Percentiles rank a stretch among this genome's conserved stretches.
These are phyloP conservation scores for Blastobotrys buckinghamii DNA, from an alignment of 1,139 yeast species.

Conservation along the genomic window DNA sequence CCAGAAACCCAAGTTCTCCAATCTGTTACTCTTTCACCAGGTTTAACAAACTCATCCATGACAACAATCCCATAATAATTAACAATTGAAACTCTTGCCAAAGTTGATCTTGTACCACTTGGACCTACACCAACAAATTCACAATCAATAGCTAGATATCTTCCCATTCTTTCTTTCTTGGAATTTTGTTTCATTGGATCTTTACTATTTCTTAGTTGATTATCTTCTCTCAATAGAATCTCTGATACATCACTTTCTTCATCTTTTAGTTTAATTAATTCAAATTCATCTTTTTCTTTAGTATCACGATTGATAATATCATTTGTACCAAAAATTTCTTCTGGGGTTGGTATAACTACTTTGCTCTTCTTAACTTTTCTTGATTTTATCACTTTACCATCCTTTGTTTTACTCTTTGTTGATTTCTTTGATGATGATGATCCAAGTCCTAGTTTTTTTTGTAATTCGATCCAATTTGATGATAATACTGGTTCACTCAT, in stretches of 20 bases:
- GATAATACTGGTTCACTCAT: conserved; percentile 14
- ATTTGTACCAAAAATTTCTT: not conserved
- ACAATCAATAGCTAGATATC: conserved; percentile 79
- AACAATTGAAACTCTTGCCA: conserved; percentile 84
- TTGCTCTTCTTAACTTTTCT: not conserved
- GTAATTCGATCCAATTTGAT: conserved; percentile 22
- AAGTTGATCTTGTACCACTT: conserved; percentile 59
- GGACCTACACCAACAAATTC: conserved; percentile 91
- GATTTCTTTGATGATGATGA: not conserved
- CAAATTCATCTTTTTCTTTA: not conserved
- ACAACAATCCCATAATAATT: conserved; percentile 71
- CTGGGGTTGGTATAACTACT: too few relatives aligned
- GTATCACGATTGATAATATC: not conserved
- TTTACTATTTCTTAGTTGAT: not conserved
- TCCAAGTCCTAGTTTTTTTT: conserved; percentile 13
- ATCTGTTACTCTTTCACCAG: conserved; percentile 70
- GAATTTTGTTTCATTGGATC: not conserved
- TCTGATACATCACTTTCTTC: not conserved
- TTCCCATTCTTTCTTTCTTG: conserved; percentile 40
- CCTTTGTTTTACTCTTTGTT: conserved; percentile 1
- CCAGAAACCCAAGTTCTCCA: conserved; percentile 98
- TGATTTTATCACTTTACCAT: not conserved
- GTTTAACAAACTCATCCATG: conserved; percentile 69
- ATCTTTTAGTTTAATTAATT: not conserved
- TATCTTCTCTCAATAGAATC: not conserved